A percentile compares a stretch with the other conserved stretches of the same genome.
Evolutionary conservation across 1,284 basidiomycete species (phyloP).

Genomic region (Stereum hirsutum): DNA sequence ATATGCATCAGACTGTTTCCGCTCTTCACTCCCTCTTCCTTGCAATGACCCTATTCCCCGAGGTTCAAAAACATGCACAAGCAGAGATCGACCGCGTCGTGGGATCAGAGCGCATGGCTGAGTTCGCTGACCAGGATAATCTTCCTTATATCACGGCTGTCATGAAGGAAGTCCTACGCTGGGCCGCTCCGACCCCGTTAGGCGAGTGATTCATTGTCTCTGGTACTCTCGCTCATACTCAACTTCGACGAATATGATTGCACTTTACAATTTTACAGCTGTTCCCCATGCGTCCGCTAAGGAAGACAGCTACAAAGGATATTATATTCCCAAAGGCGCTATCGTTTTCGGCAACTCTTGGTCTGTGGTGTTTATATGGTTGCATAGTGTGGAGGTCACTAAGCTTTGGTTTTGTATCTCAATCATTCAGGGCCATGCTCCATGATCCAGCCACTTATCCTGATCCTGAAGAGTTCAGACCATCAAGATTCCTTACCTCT

Average conservation of each 20-base stretch:
- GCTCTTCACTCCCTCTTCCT: neutral
- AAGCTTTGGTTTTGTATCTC: neutral
- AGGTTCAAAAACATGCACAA: neutral
- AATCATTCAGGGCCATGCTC: neutral
- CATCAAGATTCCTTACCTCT: neutral
- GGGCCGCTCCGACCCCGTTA: slow-evolving; percentile 10
- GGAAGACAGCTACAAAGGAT: neutral
- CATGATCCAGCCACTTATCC: neutral
- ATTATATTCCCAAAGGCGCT: neutral
- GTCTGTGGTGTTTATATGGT: no score
- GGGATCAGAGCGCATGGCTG: slow-evolving; percentile 4
- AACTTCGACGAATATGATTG: no score
- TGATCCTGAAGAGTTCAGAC: neutral
- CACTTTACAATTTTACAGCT: neutral
- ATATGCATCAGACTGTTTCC: neutral
- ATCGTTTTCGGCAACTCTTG: neutral
- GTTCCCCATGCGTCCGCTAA: neutral
- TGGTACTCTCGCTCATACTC: no score
- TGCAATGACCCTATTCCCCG: neutral
- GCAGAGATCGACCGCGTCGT: slow-evolving; percentile 8
- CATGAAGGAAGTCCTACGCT: slow-evolving; percentile 18
- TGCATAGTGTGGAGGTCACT: neutral
- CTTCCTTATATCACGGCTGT: slow-evolving; percentile 13
- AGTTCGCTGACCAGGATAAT: slow-evolving; percentile 1
- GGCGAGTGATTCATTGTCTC: no score